Evolutionary conservation across 2,329 filamentous ascomycete species (phyloP).

Genomic region (Diaporthe amygdali): DNA sequence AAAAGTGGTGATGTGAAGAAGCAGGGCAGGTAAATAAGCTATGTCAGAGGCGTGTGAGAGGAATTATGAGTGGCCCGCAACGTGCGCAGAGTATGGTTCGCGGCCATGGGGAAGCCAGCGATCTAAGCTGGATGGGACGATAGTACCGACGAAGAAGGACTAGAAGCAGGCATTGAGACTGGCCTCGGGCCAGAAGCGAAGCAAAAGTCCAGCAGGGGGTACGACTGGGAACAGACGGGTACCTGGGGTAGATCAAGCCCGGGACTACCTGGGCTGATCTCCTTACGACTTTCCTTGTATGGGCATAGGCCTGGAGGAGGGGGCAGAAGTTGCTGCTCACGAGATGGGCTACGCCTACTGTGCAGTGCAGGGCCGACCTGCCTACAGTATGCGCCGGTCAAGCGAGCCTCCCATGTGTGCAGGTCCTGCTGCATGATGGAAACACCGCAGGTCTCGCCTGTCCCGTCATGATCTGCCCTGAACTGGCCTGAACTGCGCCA

Average conservation of each 20-base stretch:
- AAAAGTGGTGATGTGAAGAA: slow-evolving; percentile 15
- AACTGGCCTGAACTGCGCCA: background rate
- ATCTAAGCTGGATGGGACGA: slow-evolving; percentile 22
- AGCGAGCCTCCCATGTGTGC: slow-evolving; percentile 9
- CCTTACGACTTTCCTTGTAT: slow-evolving; percentile 1
- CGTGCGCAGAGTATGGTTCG: slow-evolving; percentile 19
- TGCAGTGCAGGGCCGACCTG: background rate
- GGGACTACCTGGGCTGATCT: slow-evolving; percentile 17
- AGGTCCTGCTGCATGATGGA: slow-evolving; percentile 1
- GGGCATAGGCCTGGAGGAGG: background rate
- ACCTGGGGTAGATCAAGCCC: slow-evolving; percentile 19
- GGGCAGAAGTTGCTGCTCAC: slow-evolving; percentile 19
- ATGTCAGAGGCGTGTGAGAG: slow-evolving; percentile 18
- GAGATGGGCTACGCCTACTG: slow-evolving; percentile 7
- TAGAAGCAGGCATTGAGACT: slow-evolving; percentile 2
- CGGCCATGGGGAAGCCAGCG: slow-evolving; percentile 8
- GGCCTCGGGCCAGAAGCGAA: background rate
- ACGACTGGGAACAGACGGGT: background rate
- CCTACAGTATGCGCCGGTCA: background rate
- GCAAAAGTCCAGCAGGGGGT: slow-evolving; percentile 5
- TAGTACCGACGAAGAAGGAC: slow-evolving; percentile 14
- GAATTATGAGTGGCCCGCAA: slow-evolving; percentile 15
- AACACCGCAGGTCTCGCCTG: slow-evolving; percentile 10
- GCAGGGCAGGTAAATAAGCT: slow-evolving; percentile 17
- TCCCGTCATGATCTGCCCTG: background rate